Evolutionary conservation across 2,329 filamentous ascomycete species (phyloP).

Genomic region (Scortechinia acanthostroma): DNA sequence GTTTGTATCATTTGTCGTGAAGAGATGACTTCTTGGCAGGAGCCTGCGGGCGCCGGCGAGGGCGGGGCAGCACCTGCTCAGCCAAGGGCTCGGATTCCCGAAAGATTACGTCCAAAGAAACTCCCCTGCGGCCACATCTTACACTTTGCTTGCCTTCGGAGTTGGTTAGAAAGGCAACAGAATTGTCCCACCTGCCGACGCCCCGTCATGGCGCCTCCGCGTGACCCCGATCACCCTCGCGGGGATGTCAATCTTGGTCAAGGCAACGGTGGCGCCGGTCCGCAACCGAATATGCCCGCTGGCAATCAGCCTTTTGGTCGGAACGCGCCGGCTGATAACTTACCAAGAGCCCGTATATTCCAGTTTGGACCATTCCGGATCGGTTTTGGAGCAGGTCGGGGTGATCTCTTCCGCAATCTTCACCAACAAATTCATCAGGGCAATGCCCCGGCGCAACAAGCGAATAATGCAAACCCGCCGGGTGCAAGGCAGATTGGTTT

Average conservation of each 20-base stretch:
- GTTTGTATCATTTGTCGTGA: conserved; percentile 97
- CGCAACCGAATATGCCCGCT: conserved; percentile 20
- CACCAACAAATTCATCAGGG: conserved; percentile 2
- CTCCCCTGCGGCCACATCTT: conserved; percentile 92
- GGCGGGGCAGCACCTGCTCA: not conserved
- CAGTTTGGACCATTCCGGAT: conserved; percentile 2
- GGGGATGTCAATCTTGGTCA: conserved; percentile 21
- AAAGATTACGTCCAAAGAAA: conserved; percentile 85
- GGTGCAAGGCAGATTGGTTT: conserved; percentile 28
- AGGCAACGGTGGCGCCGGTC: conserved; percentile 13
- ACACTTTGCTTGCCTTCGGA: conserved; percentile 88
- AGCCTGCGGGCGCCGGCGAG: conserved; percentile 50
- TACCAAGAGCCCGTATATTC: not conserved
- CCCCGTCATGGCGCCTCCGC: conserved; percentile 57
- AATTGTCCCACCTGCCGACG: conserved; percentile 91
- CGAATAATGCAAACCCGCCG: conserved; percentile 24
- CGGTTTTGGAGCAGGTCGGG: not conserved
- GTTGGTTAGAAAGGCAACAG: conserved; percentile 95
- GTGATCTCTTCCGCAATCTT: not conserved
- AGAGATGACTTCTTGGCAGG: conserved; percentile 80
- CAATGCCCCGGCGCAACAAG: conserved; percentile 14
- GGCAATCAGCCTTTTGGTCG: conserved; percentile 11
- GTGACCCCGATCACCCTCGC: too few relatives aligned
- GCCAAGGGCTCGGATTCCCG: conserved; percentile 21
- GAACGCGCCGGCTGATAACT: not conserved